phyloP scores from a whole-genome alignment of 176 grass and related monocot species.

The Lolium rigidum region DNA sequence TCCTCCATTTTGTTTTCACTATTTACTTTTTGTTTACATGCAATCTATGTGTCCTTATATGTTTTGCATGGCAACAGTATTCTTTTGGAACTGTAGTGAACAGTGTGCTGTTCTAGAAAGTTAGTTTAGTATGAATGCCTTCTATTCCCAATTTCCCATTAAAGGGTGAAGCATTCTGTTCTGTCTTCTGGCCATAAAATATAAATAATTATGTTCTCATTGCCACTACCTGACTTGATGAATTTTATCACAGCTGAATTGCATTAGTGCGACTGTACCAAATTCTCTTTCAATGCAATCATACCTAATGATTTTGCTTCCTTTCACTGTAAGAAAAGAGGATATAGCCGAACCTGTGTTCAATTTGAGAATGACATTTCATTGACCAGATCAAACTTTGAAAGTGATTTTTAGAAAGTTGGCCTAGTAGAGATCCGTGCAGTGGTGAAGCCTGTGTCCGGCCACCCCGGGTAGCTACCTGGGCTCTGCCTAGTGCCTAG shows the following conservation, averaged over 20 bases:
- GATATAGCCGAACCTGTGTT: not conserved
- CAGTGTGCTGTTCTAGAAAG: not conserved
- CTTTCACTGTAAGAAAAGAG: not conserved
- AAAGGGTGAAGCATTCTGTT: not conserved
- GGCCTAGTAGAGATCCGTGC: not conserved
- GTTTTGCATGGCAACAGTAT: not conserved
- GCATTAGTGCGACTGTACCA: not conserved
- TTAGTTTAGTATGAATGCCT: conserved; percentile 3
- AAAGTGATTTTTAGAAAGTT: not conserved
- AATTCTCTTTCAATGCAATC: not conserved
- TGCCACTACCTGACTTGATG: not conserved
- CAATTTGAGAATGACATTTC: not conserved
- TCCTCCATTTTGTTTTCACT: conserved; percentile 4
- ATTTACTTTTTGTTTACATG: no score
- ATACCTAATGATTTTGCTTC: not conserved
- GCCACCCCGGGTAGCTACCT: not conserved
- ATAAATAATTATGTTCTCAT: not conserved
- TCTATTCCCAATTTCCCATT: not conserved
- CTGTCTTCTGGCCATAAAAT: not conserved
- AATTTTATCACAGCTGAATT: not conserved
- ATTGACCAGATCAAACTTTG: not conserved
- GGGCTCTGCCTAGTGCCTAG: not conserved
- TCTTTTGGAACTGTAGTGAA: conserved; percentile 13
- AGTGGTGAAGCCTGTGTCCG: not conserved
- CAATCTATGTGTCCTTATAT: not conserved